Evolutionary conservation across 208 protist genomes (phyloP), one percentile per base, ranked within the genome.

Genomic region (Trypanosoma caninum): DNA sequence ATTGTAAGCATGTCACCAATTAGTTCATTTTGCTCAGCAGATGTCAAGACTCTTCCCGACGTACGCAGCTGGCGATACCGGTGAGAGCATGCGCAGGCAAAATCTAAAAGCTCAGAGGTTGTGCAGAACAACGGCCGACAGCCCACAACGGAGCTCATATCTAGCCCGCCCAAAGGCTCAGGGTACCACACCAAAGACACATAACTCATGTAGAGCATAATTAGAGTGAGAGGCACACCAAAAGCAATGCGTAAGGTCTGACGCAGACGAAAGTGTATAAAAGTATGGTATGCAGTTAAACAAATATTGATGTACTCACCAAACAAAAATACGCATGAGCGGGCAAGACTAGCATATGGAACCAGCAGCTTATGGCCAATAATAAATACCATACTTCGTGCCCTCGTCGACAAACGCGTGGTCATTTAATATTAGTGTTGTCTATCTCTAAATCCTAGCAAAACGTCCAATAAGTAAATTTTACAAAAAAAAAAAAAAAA

Each of bases 221-320:
- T 69, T 23, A 45, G 44, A 18, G 72, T 45, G 20, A 74, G 64
- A 0, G 74, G 76, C 7, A 75, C 55, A 41, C 65, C 75, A 20
- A 87, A 23, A 16, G 65, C 60, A 40, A 79, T 72, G 42, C 72
- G 69, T 18, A 87, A 47, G 1, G 64, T n/a, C 27, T 72, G 63
- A 8, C 74, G 66, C 40, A 82, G 41, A 16, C 65, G 60, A 2
- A 52, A 44, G 52, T 73, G 50, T 22, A 82, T 14, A 45, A 67
- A 52, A 45, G 56, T 69, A 14, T 61, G 70, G 64, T 79, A 87
- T 18, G 70, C 59, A 34, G 70, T 69, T 3, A 41, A 45, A 40
- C 13, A 38, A 18, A 87, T 59, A 30, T 70, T 59, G 11, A 57
- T 11, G 7, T 59, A 60, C 23, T 63, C 63, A 6, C 47, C 38